phyloP scores from a whole-genome alignment of 129 eudicot genomes.

The Dittrichia graveolens region DNA sequence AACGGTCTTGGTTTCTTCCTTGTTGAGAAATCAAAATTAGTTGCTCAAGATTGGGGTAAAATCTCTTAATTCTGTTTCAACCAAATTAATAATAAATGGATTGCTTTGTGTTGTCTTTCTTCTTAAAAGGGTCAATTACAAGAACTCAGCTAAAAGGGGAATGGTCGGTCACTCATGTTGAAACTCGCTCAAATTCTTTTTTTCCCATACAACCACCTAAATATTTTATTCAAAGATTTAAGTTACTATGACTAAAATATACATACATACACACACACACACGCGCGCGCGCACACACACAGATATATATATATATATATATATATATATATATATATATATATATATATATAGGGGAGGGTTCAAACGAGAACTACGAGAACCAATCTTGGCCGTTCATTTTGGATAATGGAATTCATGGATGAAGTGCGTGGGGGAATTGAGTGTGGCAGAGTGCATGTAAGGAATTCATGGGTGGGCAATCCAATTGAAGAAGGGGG shows the following conservation, averaged over 20 bases:
- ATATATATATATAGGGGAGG: too few species aligned
- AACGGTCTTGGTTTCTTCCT: conserved; percentile 74
- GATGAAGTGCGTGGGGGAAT: too few species aligned
- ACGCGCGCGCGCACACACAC: neutral
- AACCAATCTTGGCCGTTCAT: too few species aligned
- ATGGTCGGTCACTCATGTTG: neutral
- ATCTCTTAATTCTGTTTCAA: neutral
- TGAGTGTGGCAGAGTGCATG: too few species aligned
- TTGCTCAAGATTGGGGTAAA: conserved; percentile 90
- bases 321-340: too few species aligned
- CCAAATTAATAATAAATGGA: too few species aligned
- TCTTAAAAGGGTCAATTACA: conserved; percentile 8
- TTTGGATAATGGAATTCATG: too few species aligned
- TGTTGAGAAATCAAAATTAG: conserved; percentile 54
- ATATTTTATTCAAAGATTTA: neutral
- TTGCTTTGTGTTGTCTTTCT: neutral
- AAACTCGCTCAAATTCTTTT: neutral
- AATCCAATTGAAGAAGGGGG: too few species aligned
- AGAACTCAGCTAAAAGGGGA: conserved; percentile 7
- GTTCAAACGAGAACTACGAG: too few species aligned
- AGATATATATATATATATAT: too few species aligned
- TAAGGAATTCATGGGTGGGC: too few species aligned
- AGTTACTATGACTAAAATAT: neutral
- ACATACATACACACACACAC: neutral
- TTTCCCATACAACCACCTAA: neutral